A percentile compares a stretch with the other conserved stretches of the same genome.
Evolutionary conservation across 2,329 filamentous ascomycete genomes (phyloP).

Genomic region (Nigrograna mackinnonii): DNA sequence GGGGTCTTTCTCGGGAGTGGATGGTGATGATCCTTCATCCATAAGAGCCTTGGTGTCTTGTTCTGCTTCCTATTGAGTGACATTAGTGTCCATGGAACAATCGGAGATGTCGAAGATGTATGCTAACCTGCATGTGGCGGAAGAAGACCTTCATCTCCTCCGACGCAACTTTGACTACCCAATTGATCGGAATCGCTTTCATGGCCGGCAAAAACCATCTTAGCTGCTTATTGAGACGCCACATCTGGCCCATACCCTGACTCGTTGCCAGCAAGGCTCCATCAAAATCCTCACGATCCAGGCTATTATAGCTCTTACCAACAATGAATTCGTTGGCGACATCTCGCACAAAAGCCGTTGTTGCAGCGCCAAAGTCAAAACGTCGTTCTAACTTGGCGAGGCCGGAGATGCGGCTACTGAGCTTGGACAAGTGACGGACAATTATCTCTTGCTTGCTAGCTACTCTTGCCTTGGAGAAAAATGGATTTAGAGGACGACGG

Average conservation of each 20-base stretch:
- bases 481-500: slow-evolving; percentile 24
- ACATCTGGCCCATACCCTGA: background rate
- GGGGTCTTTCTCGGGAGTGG: background rate
- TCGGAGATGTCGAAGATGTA: background rate
- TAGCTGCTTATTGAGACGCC: background rate
- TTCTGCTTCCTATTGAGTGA: background rate
- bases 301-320: background rate
- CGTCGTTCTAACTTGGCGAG: background rate
- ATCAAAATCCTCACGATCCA: background rate
- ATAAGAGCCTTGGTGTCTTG: background rate
- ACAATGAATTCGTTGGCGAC: background rate
- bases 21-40: background rate
- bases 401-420: background rate
- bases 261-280: background rate
- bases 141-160: background rate
- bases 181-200: background rate
- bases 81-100: background rate
- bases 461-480: slow-evolving; percentile 27
- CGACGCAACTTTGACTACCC: slow-evolving; percentile 3
- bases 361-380: background rate
- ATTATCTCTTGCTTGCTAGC: slow-evolving; percentile 15
- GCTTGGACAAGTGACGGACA: background rate
- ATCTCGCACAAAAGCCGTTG: background rate
- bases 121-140: background rate
- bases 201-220: background rate